Evolutionary conservation across 2,329 filamentous ascomycete species (phyloP).

Genomic region (Fusarium tupiense): DNA sequence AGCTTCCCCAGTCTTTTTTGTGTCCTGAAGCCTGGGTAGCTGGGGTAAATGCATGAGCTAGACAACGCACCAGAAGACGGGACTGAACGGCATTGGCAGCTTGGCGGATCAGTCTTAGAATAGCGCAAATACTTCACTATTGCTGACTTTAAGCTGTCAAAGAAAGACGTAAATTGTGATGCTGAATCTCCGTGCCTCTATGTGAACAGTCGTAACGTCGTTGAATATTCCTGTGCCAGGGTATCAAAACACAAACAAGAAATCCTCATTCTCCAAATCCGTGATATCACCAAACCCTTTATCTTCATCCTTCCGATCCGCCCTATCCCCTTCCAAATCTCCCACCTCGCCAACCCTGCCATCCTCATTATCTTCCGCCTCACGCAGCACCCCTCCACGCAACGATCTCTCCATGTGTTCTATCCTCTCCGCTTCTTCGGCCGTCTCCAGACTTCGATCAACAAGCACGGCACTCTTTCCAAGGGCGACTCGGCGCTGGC

Average conservation of each 20-base stretch:
- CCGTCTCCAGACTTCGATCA: slow-evolving; percentile 68
- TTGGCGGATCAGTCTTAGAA: background rate
- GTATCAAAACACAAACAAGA: slow-evolving; percentile 64
- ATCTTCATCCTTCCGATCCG: slow-evolving; percentile 16
- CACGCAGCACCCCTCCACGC: slow-evolving; percentile 12
- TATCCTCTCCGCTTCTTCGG: slow-evolving; percentile 53
- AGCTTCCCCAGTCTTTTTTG: background rate
- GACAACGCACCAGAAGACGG: background rate
- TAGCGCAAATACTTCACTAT: background rate
- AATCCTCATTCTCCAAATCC: slow-evolving; percentile 71
- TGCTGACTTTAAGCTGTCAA: fast-evolving
- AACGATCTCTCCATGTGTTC: slow-evolving; percentile 42
- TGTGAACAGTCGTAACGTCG: background rate
- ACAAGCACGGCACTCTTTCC: slow-evolving; percentile 68
- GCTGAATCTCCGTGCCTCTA: background rate
- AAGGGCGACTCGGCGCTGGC: slow-evolving; percentile 61
- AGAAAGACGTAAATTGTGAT: background rate
- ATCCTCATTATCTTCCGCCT: slow-evolving; percentile 12
- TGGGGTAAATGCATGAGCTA: slow-evolving; percentile 1
- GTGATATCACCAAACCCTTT: slow-evolving; percentile 61
- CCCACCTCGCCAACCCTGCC: slow-evolving; percentile 8
- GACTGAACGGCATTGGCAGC: slow-evolving; percentile 9
- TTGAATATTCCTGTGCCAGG: background rate
- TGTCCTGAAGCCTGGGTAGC: background rate
- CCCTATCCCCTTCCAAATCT: slow-evolving; percentile 15